Evolutionary conservation across 345 rosid species (phyloP), one percentile per base, ranked within the genome.

Genomic region (Gossypium mustelinum): DNA sequence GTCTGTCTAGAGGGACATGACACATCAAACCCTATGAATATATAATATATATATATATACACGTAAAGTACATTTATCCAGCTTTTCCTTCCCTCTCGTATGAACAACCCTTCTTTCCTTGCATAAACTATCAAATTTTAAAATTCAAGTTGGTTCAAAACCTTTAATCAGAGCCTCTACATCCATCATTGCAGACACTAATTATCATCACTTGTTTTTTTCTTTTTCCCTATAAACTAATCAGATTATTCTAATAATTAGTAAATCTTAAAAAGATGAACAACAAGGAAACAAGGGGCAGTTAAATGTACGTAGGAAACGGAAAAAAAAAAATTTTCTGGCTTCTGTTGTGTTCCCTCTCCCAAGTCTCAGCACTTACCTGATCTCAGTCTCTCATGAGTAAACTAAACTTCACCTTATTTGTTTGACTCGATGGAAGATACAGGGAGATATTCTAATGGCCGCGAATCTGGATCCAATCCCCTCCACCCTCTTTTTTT

Each of bases 21-120:
- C n/a, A 24, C 56, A 68, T 68, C 72, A 68, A 68, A 68, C 39
- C 56, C 56, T 18, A 43, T 65, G 70, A 65, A 43, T 43, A 18
- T 41, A 14, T 27, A 20, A 17, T 51, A 51, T 51, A 7, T 20
- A 9, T 20, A 9, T 13, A 63, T 6, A 17, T 1, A 10, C 2
- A 16, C 51, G 41, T 5, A 34, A 34, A 34, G 41, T 34, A 18
- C 51, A 65, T 11, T 12, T 8, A 18, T 64, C 69, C 20, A 13
- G 22, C 63, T 34, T 34, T 62, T 62, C 45, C 9, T 34, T 27
- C 7, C 14, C 10, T 13, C 18, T 27, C 10, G 10, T 6, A n/a
- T 54, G 13, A 14, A 7, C 44, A 29, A 61, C 4, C 66, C 7
- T 7, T 29, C 45, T 29, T 34, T 39, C 24, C 11, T 2, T 39